Evolutionary conservation across 805 yeast genomes (phyloP), one percentile per base, ranked within the genome.

Genomic region (Maudiozyma saulgeensis): DNA sequence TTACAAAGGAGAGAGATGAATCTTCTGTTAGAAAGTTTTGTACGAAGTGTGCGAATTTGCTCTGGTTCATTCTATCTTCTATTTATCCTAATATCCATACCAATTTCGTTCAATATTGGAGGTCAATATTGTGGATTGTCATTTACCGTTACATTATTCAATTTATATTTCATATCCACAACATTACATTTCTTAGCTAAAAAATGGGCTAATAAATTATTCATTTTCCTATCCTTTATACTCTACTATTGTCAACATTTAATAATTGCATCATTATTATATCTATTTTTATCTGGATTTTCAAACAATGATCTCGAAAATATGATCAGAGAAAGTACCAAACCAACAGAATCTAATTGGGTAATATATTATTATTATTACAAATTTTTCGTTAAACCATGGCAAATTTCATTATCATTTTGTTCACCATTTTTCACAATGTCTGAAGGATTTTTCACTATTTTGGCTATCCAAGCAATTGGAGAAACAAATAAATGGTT

Each of bases 51-150:
- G 18, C 60, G 68, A 40, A 58, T 60, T 34, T 45, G 76, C 15
- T 69, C 80, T 51, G 79, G 86, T 0, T 67, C 79, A 1, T 66
- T 84, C 31, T 88, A 89, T 60, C 70, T 88, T 48, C 64, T 77
- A 6, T 76, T 87, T 46, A 80, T 87, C 12, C 76, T 89, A 28
- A 72, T 90, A 31, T 84, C 96, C 2, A 84, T 93, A 6, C 98
- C 98, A 4, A 75, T 93, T 53, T 85, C 97, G 23, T 93, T 93
- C 67, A 96, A 91, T 61, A 84, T 88, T 38, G 98, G 98, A 9
- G 97, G 98, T 1, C 76, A 82, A 18, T 75, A 80, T 49, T 91
- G 98, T 67, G 99, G 99, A 1, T 70, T 93, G 51, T 80, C 95
- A 18, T 93, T 81, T 64, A 81, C 91, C 0, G 75, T 81, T 32